Evolutionary conservation across 139 green algal genomes (phyloP), one percentile per base, ranked within the genome.

Genomic region (Deuterostichococcus epilithicus): DNA sequence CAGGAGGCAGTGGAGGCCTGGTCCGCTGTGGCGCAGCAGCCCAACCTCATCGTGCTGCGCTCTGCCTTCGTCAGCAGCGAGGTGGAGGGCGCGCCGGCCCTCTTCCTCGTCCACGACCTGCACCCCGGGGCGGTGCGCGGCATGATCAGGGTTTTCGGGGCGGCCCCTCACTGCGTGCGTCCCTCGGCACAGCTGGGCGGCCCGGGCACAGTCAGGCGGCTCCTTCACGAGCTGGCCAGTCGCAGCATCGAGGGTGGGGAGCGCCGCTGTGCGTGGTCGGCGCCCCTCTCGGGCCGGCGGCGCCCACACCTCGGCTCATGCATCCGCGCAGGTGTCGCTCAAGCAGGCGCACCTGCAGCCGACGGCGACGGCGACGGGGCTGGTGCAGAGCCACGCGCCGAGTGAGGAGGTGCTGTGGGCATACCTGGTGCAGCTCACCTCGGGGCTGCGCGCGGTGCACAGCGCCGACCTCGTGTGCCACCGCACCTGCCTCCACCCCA

Each of bases 341-440:
- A 35, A 23, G 63, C 63, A 69, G 42, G 76, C 78, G 5, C 83
- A 90, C 73, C 77, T 90, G 67, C 79, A 76, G 75, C 81, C 81
- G 3, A 69, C 71, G 15, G 36, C 75, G 3, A 78, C 65, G 20
- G 34, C 65, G 39, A 45, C 42, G 71, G 81, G 81, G 35, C 58
- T 83, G 39, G 22, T 84, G 70, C 78, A 68, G 69, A 79, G 81
- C 47, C 76, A 85, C 42, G 80, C 85, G 30, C 78, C 85, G 5
- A 86, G 70, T 32, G 94, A 98, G 84, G 82, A 93, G 67, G 68
- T 89, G 80, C 83, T 98, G 68, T 98, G 94, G 94, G 86, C 81
- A 63, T 98, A 98, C 81, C 74, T 87, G 2, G 76, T 91, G 23
- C 91, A 96, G 85, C 81, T 97, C 42, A 73, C 88, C 3, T 75